phyloP scores from a whole-genome alignment of 2,329 filamentous ascomycete species.

The Fusarium sp. region DNA sequence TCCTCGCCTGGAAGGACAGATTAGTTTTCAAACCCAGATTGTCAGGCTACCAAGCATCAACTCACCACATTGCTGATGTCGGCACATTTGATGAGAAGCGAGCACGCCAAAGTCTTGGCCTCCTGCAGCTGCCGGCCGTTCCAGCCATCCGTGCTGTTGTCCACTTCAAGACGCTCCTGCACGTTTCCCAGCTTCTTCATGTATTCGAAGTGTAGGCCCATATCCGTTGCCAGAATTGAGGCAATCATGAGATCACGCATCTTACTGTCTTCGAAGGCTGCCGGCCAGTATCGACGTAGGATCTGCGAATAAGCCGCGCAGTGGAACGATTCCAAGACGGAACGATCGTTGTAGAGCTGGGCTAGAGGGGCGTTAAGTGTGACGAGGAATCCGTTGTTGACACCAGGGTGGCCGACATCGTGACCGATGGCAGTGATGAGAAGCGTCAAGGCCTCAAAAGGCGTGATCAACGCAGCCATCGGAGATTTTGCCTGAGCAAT shows the following conservation, averaged over 20 bases:
- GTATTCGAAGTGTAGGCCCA: constrained; percentile 97
- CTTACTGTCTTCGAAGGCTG: constrained; percentile 78
- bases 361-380: constrained; percentile 92
- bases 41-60: constrained; percentile 39
- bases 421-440: constrained; percentile 97
- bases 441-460: constrained; percentile 88
- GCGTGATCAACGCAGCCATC: constrained; percentile 79
- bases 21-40: constrained; percentile 24
- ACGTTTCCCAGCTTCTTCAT: constrained; percentile 88
- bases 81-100: constrained; percentile 94
- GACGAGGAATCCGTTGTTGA: constrained; percentile 96
- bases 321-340: constrained; percentile 96
- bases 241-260: constrained; percentile 95
- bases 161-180: constrained; percentile 79
- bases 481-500: constrained; percentile 63
- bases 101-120: constrained; percentile 84
- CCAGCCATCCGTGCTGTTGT: constrained; percentile 77
- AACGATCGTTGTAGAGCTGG: constrained; percentile 96
- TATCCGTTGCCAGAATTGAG: constrained; percentile 96
- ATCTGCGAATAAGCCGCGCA: constrained; percentile 98
- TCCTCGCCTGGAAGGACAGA: constrained; percentile 73
- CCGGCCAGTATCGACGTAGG: constrained; percentile 89
- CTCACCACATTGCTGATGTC: constrained; percentile 98
- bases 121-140: constrained; percentile 79
- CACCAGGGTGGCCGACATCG: constrained; percentile 95